Evolutionary conservation across 2,329 filamentous ascomycete genomes (phyloP).

Genomic region (Stemphylium lycopersici): DNA sequence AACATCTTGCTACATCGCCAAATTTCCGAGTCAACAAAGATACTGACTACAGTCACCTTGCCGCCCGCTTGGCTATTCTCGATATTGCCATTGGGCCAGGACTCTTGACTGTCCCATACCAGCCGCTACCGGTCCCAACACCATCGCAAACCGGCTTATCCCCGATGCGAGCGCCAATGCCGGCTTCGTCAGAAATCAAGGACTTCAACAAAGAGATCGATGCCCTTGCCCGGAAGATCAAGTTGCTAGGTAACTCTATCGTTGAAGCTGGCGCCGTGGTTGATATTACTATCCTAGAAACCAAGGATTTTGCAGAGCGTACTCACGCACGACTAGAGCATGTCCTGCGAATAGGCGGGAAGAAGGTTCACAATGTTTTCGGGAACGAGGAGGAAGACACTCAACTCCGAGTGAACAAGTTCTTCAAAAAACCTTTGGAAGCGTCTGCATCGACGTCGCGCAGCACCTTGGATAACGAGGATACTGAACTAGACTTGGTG

Average conservation of each 20-base stretch:
- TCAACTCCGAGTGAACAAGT: slow-evolving; percentile 50
- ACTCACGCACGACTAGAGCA: slow-evolving; percentile 75
- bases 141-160: slow-evolving; percentile 30
- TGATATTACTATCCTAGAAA: slow-evolving; percentile 68
- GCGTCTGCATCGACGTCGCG: not conserved
- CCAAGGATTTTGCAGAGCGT: slow-evolving; percentile 76
- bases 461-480: slow-evolving; percentile 24
- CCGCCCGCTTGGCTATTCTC: slow-evolving; percentile 69
- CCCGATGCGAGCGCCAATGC: slow-evolving; percentile 14
- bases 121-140: slow-evolving; percentile 35
- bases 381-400: slow-evolving; percentile 56
- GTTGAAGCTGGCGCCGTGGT: slow-evolving; percentile 70
- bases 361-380: slow-evolving; percentile 47
- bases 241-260: slow-evolving; percentile 65
- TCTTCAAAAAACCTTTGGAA: slow-evolving; percentile 17
- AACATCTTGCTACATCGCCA: slow-evolving; percentile 41
- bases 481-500: not conserved
- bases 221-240: slow-evolving; percentile 58
- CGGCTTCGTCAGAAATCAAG: slow-evolving; percentile 44
- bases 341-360: slow-evolving; percentile 68
- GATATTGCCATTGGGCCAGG: slow-evolving; percentile 77
- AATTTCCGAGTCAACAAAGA: slow-evolving; percentile 60
- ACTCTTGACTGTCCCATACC: slow-evolving; percentile 40
- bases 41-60: slow-evolving; percentile 73
- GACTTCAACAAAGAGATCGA: slow-evolving; percentile 77